Conservation (phyloP, 306 rosid species). For the Trichosanthes cucumerina region DNA sequence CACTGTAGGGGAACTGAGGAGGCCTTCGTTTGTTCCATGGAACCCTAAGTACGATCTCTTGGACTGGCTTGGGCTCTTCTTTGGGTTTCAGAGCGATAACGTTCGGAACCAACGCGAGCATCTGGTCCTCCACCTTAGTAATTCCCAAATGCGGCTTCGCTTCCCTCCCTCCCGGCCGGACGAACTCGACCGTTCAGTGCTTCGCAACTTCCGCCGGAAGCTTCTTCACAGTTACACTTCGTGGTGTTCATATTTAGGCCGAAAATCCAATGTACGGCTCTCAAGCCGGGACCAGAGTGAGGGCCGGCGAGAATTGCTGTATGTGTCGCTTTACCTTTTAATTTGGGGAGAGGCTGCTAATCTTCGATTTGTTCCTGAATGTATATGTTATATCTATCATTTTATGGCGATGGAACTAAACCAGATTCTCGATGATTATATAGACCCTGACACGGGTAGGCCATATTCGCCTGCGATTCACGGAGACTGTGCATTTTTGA, state of each 20-base stretch:
- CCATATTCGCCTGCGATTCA: constrained; percentile 46
- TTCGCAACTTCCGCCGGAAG: constrained; percentile 40
- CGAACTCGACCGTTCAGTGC: constrained; percentile 39
- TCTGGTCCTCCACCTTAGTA: constrained; percentile 82
- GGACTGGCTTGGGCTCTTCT: constrained; percentile 62
- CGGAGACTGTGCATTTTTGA: constrained; percentile 59
- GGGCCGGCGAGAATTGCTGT: constrained; percentile 57
- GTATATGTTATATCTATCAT: constrained; percentile 64
- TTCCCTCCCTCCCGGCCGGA: constrained; percentile 34
- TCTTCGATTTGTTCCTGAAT: constrained; percentile 67
- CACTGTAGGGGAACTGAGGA: constrained; percentile 63
- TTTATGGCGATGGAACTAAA: constrained; percentile 78
- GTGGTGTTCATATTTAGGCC: constrained; percentile 77
- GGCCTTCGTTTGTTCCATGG: constrained; percentile 49
- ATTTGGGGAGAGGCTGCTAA: constrained; percentile 93
- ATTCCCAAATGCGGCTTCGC: constrained; percentile 82
- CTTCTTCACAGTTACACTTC: constrained; percentile 53
- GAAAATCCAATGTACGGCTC: constrained; percentile 34
- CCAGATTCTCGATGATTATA: constrained; percentile 35
- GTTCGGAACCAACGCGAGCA: constrained; percentile 91
- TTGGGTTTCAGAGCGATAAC: constrained; percentile 78
- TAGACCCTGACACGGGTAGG: constrained; percentile 53
- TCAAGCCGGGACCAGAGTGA: constrained; percentile 23
- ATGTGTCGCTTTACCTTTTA: constrained; percentile 53
- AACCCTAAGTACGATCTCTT: constrained; percentile 51